A percentile compares a stretch with the other conserved stretches of the same genome.
Evolutionary conservation across 768 basidiomycete genomes (phyloP).

Genomic region (Boletus rubroflammeus): DNA sequence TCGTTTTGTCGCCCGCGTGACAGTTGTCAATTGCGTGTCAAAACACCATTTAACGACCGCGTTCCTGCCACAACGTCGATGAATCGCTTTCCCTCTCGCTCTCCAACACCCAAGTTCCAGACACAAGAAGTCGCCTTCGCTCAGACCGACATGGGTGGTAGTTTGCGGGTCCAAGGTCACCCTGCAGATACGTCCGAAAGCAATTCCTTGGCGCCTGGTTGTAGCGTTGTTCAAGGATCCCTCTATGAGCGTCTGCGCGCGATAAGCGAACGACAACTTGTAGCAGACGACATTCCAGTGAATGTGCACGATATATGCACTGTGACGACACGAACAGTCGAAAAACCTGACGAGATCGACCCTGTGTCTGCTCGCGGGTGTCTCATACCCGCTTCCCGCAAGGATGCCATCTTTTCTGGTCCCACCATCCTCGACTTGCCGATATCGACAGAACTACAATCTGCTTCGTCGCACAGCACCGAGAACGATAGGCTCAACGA

Average conservation of each 20-base stretch:
- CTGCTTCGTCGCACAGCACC: not conserved
- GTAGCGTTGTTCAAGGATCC: not conserved
- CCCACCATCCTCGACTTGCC: not conserved
- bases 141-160: not conserved
- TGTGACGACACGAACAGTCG: not conserved
- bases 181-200: not conserved
- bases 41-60: not conserved
- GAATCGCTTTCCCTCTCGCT: not conserved
- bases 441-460: not conserved
- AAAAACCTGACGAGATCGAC: not conserved
- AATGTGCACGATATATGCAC: slow-evolving; percentile 10
- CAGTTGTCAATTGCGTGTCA: not conserved
- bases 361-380: not conserved
- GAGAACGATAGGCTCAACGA: not conserved
- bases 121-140: not conserved
- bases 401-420: not conserved
- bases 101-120: not conserved
- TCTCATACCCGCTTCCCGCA: not conserved
- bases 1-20: not conserved
- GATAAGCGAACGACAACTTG: not conserved
- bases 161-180: not conserved
- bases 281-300: not conserved
- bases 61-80: not conserved
- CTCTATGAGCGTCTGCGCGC: not conserved
- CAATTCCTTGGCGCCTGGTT: not conserved